Base-by-base conservation (phyloP, 2,329 filamentous ascomycete species). In the Sporothrix mexicana region DNA sequence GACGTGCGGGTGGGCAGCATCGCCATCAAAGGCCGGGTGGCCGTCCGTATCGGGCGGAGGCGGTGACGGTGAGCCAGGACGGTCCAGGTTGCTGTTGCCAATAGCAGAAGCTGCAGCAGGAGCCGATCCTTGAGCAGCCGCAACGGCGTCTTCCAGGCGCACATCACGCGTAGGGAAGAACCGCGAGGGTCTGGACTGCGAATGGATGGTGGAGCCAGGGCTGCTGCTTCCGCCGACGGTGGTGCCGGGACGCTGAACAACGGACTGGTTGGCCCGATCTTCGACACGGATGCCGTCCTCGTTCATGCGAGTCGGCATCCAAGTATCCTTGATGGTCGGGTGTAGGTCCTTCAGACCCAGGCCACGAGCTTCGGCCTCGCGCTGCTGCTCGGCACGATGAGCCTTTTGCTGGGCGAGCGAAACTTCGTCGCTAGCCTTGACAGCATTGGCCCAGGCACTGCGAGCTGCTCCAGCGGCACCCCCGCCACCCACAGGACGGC, bases 11-110 rank as follows among this genome's bases (percentile, higher is more conserved):
- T 87, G 89, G 47, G 83, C 82, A 0, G 83, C 84, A 77, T 93
- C 88, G 43, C 92, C 91, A 76, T 91, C 89, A 76, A 92, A 93
- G 1, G 87, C 92, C 6, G 92, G 92, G 77, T 95, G 92, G 10
- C 87, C 90, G 74, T 88, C 86, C 80, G 88, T 89, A 23, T 88
- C 90, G 0, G 91, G 91, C 64, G 93, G 92, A 3, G 92, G 92
- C 0, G 92, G 92, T 3, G 91, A 91, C 17, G 92, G 89, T 6
- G 90, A 91, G 23, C 83, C 83, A 4, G 84, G 82, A 55, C 86
- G 82, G 3, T 81, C 71, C 3, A 25, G 59, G 12, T 30, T 30
- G 20, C 23, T 61, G 4, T 25, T 66, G 23, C 47, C 45, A 9
- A n/a, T 9, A 15, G n/a, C 12, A 12, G 61, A 66, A 8, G 6